These are phyloP conservation scores for Tremellales sp. DNA, from an alignment of 1,284 basidiomycete genomes.

Conservation along the genomic window DNA sequence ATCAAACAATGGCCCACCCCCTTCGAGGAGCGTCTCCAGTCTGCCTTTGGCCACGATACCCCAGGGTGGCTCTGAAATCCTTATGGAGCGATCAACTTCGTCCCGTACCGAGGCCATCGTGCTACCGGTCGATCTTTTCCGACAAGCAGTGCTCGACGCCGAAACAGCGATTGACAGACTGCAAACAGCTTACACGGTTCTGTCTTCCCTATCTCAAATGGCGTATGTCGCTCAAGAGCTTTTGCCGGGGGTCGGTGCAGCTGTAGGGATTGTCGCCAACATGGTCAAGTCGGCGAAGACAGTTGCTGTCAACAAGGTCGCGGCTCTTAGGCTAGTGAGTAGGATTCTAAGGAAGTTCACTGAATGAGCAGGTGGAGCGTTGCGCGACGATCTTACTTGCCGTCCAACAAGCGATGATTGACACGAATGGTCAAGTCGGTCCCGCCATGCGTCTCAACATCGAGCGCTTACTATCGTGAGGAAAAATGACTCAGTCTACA, in stretches of 20 bases:
- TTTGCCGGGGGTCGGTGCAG: conserved; percentile 25
- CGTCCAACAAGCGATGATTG: conserved; percentile 18
- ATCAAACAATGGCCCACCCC: not conserved
- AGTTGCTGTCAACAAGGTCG: conserved; percentile 18
- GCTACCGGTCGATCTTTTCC: conserved; percentile 1
- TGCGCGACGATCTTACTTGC: conserved; percentile 23
- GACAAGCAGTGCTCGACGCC: conserved; percentile 9
- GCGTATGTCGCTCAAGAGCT: conserved; percentile 4
- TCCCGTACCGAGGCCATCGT: not conserved
- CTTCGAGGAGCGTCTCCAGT: not conserved
- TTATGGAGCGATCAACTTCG: not conserved
- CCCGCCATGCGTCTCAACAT: conserved; percentile 16
- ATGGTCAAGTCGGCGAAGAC: conserved; percentile 20
- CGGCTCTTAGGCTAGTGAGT: conserved; percentile 25
- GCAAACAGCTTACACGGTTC: conserved; percentile 8
- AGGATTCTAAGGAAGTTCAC: not conserved
- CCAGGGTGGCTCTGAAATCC: not conserved
- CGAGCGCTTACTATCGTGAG: conserved; percentile 18
- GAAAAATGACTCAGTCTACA: not conserved
- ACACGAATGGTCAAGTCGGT: conserved; percentile 13
- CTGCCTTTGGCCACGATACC: not conserved
- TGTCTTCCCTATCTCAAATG: conserved; percentile 8
- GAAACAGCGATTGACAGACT: conserved; percentile 17
- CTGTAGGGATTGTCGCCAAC: conserved; percentile 12
- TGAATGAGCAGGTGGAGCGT: conserved; percentile 23